These are phyloP conservation scores for Cystobasidium sp. DNA, from an alignment of 1,284 basidiomycete species.

Conservation along the genomic window DNA sequence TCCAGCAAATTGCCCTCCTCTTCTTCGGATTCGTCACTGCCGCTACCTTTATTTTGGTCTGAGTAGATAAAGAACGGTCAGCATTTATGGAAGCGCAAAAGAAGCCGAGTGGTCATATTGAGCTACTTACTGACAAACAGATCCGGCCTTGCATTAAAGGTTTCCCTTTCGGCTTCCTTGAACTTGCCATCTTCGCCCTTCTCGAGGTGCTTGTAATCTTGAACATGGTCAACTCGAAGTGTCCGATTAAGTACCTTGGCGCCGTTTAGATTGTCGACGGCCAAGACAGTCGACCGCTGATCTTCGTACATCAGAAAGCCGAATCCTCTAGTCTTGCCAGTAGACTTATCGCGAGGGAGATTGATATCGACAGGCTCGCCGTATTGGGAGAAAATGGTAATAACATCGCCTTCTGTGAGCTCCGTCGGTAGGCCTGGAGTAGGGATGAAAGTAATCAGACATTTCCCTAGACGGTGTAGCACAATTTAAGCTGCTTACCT, in stretches of 20 bases:
- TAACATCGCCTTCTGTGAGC: conserved; percentile 95
- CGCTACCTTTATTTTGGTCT: conserved; percentile 46
- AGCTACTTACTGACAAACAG: conserved; percentile 59
- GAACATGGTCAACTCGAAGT: conserved; percentile 79
- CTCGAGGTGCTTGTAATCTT: conserved; percentile 87
- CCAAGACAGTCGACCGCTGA: conserved; percentile 91
- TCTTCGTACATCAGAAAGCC: conserved; percentile 99
- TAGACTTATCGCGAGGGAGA: conserved; percentile 87
- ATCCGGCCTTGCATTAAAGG: conserved; percentile 79
- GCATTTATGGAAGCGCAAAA: conserved; percentile 5
- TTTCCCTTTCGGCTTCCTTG: conserved; percentile 81
- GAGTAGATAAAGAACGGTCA: background rate
- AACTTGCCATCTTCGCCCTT: conserved; percentile 81
- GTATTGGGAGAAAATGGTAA: conserved; percentile 96
- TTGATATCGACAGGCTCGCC: conserved; percentile 79
- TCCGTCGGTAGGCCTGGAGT: conserved; percentile 72
- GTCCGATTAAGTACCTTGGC: conserved; percentile 72
- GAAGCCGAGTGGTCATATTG: background rate
- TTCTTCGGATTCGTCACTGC: conserved; percentile 60
- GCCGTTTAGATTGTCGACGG: conserved; percentile 98
- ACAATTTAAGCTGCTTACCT: conserved; percentile 45
- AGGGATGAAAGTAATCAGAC: background rate
- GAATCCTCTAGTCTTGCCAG: conserved; percentile 87
- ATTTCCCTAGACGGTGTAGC: background rate
- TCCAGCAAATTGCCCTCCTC: conserved; percentile 70